A percentile compares a stretch with the other conserved stretches of the same genome.
Conservation (phyloP, 176 grass and related monocot genomes). For the Dendrocalamus sinicus region DNA sequence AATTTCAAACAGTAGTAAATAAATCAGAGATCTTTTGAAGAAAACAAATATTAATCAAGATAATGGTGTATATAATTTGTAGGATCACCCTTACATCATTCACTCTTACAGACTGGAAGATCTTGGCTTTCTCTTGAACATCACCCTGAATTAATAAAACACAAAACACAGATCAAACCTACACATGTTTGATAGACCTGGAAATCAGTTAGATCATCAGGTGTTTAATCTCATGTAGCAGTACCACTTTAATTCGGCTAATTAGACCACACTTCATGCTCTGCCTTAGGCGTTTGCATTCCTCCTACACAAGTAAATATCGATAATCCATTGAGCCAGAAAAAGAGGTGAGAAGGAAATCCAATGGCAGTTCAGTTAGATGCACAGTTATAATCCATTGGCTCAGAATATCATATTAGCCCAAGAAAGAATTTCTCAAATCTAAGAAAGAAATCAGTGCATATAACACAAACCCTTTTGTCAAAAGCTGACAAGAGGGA, state of each 20-base stretch:
- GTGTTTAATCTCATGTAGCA: slow-evolving; percentile 40
- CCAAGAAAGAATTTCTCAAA: neutral
- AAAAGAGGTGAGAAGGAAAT: slow-evolving; percentile 38
- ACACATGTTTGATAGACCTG: slow-evolving; percentile 23
- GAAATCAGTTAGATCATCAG: slow-evolving; percentile 40
- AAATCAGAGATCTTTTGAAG: slow-evolving; percentile 37
- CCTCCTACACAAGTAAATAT: slow-evolving; percentile 73
- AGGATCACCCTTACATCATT: slow-evolving; percentile 66
- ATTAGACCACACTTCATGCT: slow-evolving; percentile 85
- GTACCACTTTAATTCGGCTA: slow-evolving; percentile 91
- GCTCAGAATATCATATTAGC: neutral
- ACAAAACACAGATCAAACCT: slow-evolving; percentile 52
- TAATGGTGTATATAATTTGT: slow-evolving; percentile 25
- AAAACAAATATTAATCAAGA: slow-evolving; percentile 22
- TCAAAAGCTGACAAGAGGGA: neutral
- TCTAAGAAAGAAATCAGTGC: slow-evolving; percentile 10
- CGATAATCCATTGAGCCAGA: slow-evolving; percentile 40
- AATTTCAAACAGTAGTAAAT: slow-evolving; percentile 29
- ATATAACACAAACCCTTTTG: neutral
- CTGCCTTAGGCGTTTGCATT: slow-evolving; percentile 88
- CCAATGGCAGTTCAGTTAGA: slow-evolving; percentile 14
- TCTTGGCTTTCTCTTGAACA: slow-evolving; percentile 74
- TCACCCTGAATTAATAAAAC: slow-evolving; percentile 61
- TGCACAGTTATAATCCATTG: neutral
- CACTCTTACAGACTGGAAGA: slow-evolving; percentile 85